Evolutionary conservation across 805 yeast genomes (phyloP).

Genomic region (Candida nemodendra): DNA sequence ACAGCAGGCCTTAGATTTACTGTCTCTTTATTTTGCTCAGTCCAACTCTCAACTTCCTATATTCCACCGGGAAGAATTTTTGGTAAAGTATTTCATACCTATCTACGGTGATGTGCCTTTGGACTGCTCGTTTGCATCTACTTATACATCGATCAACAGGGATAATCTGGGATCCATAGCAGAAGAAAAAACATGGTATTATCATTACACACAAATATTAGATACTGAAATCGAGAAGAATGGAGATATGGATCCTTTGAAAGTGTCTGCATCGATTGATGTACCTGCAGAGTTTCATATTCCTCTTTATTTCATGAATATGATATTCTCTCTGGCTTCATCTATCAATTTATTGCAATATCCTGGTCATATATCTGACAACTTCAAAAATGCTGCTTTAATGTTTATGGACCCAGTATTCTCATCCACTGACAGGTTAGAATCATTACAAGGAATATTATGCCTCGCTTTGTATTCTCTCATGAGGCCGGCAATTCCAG

Average conservation of each 20-base stretch:
- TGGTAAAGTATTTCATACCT: conserved; percentile 67
- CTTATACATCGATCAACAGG: conserved; percentile 47
- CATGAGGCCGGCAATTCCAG: conserved; percentile 88
- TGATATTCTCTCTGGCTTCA: conserved; percentile 78
- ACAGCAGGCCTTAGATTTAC: conserved; percentile 61
- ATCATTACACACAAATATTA: conserved; percentile 38
- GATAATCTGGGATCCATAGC: conserved; percentile 24
- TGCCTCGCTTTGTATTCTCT: conserved; percentile 68
- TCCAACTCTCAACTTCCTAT: conserved; percentile 84
- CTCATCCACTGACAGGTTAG: conserved; percentile 59
- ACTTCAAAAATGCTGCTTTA: conserved; percentile 68
- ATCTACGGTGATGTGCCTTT: conserved; percentile 69
- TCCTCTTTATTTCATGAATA: conserved; percentile 68
- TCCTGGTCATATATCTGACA: conserved; percentile 62
- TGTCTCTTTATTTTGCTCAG: conserved; percentile 69
- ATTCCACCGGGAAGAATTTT: conserved; percentile 75
- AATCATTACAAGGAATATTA: conserved; percentile 69
- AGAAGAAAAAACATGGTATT: conserved; percentile 47
- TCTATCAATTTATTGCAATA: conserved; percentile 70
- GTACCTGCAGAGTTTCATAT: conserved; percentile 50
- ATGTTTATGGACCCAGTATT: conserved; percentile 57
- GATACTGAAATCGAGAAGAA: conserved; percentile 24
- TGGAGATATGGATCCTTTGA: conserved; percentile 30
- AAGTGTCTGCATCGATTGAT: conserved; percentile 36
- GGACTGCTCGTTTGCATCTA: conserved; percentile 56